Evolutionary conservation across 768 basidiomycete species (phyloP), one percentile per base, ranked within the genome.

Genomic region (Tylopilus rubrobrunneus): DNA sequence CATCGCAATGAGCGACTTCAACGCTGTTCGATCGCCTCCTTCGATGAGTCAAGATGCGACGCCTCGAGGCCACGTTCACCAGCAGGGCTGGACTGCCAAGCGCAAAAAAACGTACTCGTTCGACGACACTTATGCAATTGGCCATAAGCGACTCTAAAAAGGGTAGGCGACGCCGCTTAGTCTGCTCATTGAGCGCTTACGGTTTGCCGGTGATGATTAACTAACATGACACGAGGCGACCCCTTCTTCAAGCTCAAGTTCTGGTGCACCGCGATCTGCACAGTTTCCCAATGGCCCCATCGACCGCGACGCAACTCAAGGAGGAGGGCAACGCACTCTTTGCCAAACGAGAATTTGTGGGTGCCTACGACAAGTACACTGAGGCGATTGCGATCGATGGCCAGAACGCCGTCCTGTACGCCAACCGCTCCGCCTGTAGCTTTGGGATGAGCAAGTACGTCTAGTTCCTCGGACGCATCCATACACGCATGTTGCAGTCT

Each of bases 371-470:
- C 11, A 49, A 34, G 53, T 45, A 56, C 33, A 33, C 40, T 19
- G 40, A 44, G 14, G 56, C 48, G n/a, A 49, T 50, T 37, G 48
- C 39, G 39, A 21, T 50, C 45, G 48, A 50, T 37, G 53, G n/a
- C 21, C 25, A 21, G 36, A 56, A 41, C 3, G 48, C 43, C 11
- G 39, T 49, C 15, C 12, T 55, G 45, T 46, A 49, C 5, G 43
- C 48, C 11, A 55, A 49, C 12, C 43, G 52, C 7, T 56, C 42
- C 19, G 48, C 43, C 7, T 49, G 55, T 3, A 27, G 29, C 6
- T 48, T 39, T 21, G 51, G 51, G 5, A 37, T 44, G 46, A 27
- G 25, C 28, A 53, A 39, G 49, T 45, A 43, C 12, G 46, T 47
- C 5, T n/a, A n/a, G 29, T 29, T 39, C 37, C 37, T 21, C 39